Conservation (phyloP, 2,329 filamentous ascomycete genomes). For the Geosmithia morbida region DNA sequence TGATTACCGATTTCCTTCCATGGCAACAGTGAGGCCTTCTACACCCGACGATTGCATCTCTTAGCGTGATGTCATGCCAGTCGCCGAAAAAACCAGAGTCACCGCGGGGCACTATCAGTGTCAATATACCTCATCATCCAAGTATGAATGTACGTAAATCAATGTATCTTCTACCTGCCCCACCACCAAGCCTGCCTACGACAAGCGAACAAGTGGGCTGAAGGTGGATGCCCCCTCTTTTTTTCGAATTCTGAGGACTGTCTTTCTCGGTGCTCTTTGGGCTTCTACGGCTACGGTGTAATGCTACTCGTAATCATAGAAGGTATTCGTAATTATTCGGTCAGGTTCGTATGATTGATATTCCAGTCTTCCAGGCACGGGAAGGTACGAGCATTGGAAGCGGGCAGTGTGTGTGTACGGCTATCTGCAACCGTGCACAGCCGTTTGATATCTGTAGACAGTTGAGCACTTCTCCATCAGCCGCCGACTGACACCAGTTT, state of each 20-base stretch:
- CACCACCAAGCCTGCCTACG: background rate
- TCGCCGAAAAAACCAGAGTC: constrained; percentile 1
- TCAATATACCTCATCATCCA: background rate
- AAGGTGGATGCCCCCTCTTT: background rate
- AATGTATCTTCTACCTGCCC: background rate
- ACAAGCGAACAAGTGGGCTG: background rate
- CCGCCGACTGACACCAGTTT: too few relatives aligned
- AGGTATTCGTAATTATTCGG: too few relatives aligned
- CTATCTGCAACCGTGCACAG: too few relatives aligned
- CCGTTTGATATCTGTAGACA: too few relatives aligned
- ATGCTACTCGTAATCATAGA: background rate
- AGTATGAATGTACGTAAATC: background rate
- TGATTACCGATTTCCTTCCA: background rate
- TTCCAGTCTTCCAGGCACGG: too few relatives aligned
- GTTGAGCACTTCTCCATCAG: too few relatives aligned
- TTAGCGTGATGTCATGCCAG: constrained; percentile 2
- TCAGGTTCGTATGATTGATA: too few relatives aligned
- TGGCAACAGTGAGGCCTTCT: background rate
- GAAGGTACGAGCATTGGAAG: too few relatives aligned
- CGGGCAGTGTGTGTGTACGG: too few relatives aligned
- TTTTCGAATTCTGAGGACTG: background rate
- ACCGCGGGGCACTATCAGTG: background rate
- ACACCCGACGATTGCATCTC: background rate
- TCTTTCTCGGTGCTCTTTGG: background rate
- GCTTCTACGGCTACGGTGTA: background rate